Conservation (phyloP, 2,329 filamentous ascomycete genomes). For the Ceratocystis ficicola region DNA sequence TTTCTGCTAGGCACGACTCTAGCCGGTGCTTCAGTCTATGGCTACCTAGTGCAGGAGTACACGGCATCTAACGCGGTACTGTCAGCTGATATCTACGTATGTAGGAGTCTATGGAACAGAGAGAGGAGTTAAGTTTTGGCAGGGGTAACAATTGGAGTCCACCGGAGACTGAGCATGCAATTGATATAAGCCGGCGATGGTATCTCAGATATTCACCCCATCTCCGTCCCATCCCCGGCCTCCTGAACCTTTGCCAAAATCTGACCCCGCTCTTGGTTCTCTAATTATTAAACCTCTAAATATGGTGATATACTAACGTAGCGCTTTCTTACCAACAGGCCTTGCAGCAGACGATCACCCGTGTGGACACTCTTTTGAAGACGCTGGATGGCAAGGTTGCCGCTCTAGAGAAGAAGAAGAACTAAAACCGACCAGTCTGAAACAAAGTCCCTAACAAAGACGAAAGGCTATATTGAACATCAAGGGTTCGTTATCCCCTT, state of each 20-base stretch:
- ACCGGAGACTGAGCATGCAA: background rate
- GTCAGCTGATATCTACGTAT: conserved; percentile 24
- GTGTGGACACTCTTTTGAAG: conserved; percentile 64
- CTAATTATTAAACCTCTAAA: background rate
- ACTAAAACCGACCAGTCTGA: conserved; percentile 31
- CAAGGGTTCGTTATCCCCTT: conserved; percentile 3
- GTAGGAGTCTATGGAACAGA: background rate
- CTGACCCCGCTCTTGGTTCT: background rate
- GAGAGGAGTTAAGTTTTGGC: background rate
- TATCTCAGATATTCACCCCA: background rate
- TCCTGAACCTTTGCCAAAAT: background rate
- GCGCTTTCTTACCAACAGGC: conserved; percentile 39
- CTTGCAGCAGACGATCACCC: conserved; percentile 66
- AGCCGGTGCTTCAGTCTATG: conserved; percentile 72
- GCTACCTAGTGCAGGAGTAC: conserved; percentile 88
- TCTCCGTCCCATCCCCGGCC: background rate
- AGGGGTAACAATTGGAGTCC: background rate
- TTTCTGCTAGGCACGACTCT: conserved; percentile 78
- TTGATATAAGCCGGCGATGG: background rate
- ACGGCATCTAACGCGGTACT: conserved; percentile 84
- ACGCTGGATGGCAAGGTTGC: conserved; percentile 65
- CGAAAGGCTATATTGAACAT: background rate
- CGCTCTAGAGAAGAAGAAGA: conserved; percentile 49
- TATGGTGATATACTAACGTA: conserved; percentile 20
- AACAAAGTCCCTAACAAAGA: background rate